Evolutionary conservation across 345 rosid species (phyloP).

Genomic region (Psidium friedrichsthalianum): DNA sequence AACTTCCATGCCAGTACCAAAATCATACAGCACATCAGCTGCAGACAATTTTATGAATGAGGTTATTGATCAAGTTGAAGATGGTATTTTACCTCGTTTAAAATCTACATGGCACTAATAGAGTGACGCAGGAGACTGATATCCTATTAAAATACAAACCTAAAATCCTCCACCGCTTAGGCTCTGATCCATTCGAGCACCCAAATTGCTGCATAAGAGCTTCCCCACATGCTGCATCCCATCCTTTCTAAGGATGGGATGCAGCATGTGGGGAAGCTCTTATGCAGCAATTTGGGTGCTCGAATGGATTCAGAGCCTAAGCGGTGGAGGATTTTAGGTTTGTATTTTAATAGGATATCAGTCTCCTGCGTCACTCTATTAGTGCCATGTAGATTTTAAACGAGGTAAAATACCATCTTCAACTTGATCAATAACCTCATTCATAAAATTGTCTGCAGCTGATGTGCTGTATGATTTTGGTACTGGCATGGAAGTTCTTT

Average conservation of each 20-base stretch:
- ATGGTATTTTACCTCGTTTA: no score
- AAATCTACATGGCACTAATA: neutral
- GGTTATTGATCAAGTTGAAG: neutral
- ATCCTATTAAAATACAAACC: conserved; percentile 26
- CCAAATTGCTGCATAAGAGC: conserved; percentile 83
- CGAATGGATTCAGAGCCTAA: conserved; percentile 98
- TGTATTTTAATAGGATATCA: neutral
- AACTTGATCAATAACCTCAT: conserved; percentile 2
- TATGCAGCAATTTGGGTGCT: conserved; percentile 91
- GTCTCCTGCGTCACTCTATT: neutral
- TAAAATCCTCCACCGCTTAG: conserved; percentile 82
- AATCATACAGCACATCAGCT: conserved; percentile 92
- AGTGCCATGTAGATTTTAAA: neutral
- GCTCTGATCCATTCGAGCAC: conserved; percentile 98
- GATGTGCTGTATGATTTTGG: conserved; percentile 91
- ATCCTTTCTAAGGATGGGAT: conserved; percentile 97
- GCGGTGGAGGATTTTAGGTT: conserved; percentile 86
- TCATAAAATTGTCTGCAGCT: conserved; percentile 32
- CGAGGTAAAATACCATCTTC: neutral
- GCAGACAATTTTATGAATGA: conserved; percentile 8
- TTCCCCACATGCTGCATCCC: conserved; percentile 98
- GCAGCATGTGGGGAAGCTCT: conserved; percentile 90
- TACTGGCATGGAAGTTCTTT: conserved; percentile 81
- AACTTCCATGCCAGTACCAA: conserved; percentile 89
- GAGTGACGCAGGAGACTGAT: neutral